phyloP scores from a whole-genome alignment of 169 alveolate species.

The Plasmodium berghei region DNA sequence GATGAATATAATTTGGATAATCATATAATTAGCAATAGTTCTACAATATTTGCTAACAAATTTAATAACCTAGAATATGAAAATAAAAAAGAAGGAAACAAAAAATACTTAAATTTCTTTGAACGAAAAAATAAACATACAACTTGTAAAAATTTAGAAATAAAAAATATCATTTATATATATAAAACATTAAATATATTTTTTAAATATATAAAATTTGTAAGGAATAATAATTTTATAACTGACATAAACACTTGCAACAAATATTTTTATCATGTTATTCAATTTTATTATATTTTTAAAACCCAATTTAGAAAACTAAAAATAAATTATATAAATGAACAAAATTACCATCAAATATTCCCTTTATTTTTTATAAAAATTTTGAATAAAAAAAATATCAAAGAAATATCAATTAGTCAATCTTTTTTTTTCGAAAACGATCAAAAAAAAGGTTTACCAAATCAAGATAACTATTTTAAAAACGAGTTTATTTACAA shows the following conservation, averaged over 20 bases:
- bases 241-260: not conserved
- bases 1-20: too few species aligned
- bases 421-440: not conserved
- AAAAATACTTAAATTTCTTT: too few species aligned
- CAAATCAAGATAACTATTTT: not conserved
- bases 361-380: conserved; percentile 37
- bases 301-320: conserved; percentile 19
- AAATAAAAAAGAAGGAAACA: too few species aligned
- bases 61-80: too few species aligned
- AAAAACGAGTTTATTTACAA: conserved; percentile 3
- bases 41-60: too few species aligned
- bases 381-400: conserved; percentile 25
- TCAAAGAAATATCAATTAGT: conserved; percentile 14
- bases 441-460: not conserved
- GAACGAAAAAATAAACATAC: not conserved
- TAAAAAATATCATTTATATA: not conserved
- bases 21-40: too few species aligned
- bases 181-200: not conserved
- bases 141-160: not conserved
- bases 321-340: conserved; percentile 8
- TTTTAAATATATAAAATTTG: conserved; percentile 32
- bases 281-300: conserved; percentile 48
- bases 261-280: not conserved
- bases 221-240: conserved; percentile 1
- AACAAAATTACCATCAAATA: conserved; percentile 6